Evolutionary conservation across 192 early-diverging fungal species (phyloP), one percentile per base, ranked within the genome.

Genomic region (Pilaira anomala): DNA sequence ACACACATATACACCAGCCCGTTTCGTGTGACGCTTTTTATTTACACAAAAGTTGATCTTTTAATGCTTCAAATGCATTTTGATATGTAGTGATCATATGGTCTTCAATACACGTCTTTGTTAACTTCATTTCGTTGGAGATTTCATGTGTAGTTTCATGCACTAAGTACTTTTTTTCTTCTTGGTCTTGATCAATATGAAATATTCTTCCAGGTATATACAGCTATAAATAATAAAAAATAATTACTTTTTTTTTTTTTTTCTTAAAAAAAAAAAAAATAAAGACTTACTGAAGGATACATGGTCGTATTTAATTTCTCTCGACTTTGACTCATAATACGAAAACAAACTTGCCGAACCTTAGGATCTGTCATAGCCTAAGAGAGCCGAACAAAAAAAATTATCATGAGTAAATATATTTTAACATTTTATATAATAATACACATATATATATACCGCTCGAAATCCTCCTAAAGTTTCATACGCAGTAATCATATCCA

Each of bases 401-500:
- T 36, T 36, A 5, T 9, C 33, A 36, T 9, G 5, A 5, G 4
- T 33, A 25, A 28, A 16, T n/a, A 0, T 25, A 3, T 41, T 41
- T 25, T 60, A 16, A 3, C 14, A 16, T 3, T 3, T 30, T 3
- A 2, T 21, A 33, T 28, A 40, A 36, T 2, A 22, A 1, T 25
- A 42, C 28, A 18, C 14, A 9, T 60, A 3, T n/a, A n/a, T n/a
- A 55, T n/a, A 9, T 50, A 70, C 62, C 48, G 62, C 52, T 45
- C 44, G 36, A 16, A 45, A 46, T 7, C 71, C 71, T 11, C 73
- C 73, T 11, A 75, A 41, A 19, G 63, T 59, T 41, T 70, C 60
- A 36, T 65, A 68, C 18, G 67, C 63, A 39, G 60, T 64, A 46
- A 75, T 62, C 1, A 84, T 80, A 36, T 74, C 78, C 33, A 85